Percentiles rank a stretch among this genome's conserved stretches.
phyloP scores from a whole-genome alignment of 2,329 filamentous ascomycete genomes.

The Exophiala calicioides region DNA sequence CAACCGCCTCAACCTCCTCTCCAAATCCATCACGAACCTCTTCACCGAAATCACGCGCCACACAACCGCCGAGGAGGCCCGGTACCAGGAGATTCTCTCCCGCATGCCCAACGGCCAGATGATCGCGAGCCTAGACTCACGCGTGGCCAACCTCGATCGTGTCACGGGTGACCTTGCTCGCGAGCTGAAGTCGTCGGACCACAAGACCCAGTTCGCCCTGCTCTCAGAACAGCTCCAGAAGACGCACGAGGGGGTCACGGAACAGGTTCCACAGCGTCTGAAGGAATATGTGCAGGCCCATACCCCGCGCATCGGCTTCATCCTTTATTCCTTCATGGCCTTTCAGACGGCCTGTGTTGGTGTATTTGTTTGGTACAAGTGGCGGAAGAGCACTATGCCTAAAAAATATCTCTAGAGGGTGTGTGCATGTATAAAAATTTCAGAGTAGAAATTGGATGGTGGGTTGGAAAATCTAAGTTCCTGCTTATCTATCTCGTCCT shows the following conservation, averaged over 20 bases:
- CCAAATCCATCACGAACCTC: conserved; percentile 61
- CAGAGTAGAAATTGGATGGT: background rate
- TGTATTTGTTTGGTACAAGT: conserved; percentile 77
- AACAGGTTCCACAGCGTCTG: conserved; percentile 49
- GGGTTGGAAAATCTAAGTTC: no score
- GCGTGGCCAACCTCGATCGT: conserved; percentile 56
- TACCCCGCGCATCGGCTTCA: conserved; percentile 59
- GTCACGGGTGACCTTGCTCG: conserved; percentile 52
- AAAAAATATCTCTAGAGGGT: conserved; percentile 78
- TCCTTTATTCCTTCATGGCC: conserved; percentile 71
- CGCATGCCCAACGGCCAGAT: conserved; percentile 41
- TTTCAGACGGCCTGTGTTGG: conserved; percentile 71
- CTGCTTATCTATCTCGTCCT: no score
- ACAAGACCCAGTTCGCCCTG: conserved; percentile 55
- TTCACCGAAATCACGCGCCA: conserved; percentile 54
- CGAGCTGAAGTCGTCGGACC: conserved; percentile 52
- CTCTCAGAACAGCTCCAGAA: conserved; percentile 57
- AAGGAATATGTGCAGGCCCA: conserved; percentile 30
- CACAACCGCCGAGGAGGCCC: conserved; percentile 54
- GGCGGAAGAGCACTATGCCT: conserved; percentile 70
- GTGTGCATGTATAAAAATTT: no score
- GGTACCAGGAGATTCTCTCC: conserved; percentile 53
- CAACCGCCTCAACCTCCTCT: conserved; percentile 69
- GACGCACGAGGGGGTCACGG: conserved; percentile 55
- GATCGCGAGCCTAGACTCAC: conserved; percentile 45